Evolutionary conservation across 257 asterid species (phyloP).

Genomic region (Eustoma russellianum): DNA sequence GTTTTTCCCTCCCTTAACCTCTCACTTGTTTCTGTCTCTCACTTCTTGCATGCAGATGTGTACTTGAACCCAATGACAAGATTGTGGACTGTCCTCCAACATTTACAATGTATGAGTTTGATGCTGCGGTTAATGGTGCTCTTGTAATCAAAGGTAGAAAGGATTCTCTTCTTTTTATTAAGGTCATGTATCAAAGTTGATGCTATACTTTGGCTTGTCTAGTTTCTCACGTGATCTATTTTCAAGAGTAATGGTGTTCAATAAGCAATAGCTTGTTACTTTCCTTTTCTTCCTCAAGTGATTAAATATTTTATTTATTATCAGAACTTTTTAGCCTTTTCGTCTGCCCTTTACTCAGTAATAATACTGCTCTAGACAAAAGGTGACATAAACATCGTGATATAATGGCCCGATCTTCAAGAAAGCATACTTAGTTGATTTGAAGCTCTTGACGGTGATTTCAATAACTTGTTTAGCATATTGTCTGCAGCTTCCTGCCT

Average conservation of each 20-base stretch:
- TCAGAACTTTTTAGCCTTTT: background rate
- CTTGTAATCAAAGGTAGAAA: slow-evolving; percentile 66
- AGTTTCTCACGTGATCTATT: background rate
- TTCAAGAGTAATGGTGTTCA: too few species aligned
- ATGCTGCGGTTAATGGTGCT: slow-evolving; percentile 96
- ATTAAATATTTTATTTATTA: too few species aligned
- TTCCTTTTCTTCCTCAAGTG: too few species aligned
- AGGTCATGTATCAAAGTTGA: slow-evolving; percentile 3
- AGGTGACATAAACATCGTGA: background rate
- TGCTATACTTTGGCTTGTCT: background rate
- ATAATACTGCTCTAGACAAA: background rate
- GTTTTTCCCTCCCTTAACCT: slow-evolving; percentile 1
- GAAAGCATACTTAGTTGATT: background rate
- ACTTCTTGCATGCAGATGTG: slow-evolving; percentile 48
- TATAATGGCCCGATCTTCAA: background rate
- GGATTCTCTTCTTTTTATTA: slow-evolving; percentile 5
- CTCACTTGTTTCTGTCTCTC: slow-evolving; percentile 5
- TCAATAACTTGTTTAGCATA: background rate
- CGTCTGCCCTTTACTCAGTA: background rate
- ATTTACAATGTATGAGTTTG: slow-evolving; percentile 96
- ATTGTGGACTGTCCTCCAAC: slow-evolving; percentile 98
- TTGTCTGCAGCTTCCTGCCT: background rate
- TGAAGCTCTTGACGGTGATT: background rate
- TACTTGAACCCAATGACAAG: slow-evolving; percentile 89
- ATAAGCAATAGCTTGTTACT: too few species aligned